Evolutionary conservation across 768 basidiomycete genomes (phyloP).

Genomic region (Tulasnella sp.): DNA sequence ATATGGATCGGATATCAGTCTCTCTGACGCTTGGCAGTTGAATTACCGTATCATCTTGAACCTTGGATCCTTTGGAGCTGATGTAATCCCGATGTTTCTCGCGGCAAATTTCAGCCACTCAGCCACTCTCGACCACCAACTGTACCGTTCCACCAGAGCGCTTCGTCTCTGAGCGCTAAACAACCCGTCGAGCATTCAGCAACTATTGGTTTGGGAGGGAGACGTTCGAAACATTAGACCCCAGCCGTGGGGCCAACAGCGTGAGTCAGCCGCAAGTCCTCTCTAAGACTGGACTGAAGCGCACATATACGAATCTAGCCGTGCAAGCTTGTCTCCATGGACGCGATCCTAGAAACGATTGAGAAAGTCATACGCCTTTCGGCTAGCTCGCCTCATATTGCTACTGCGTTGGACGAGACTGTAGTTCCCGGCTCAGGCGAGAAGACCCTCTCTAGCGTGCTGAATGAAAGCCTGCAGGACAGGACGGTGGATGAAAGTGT

Average conservation of each 20-base stretch:
- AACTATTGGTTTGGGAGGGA: neutral
- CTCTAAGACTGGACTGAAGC: neutral
- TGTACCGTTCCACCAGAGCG: neutral
- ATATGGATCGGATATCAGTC: neutral
- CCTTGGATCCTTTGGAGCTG: neutral
- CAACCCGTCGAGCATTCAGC: neutral
- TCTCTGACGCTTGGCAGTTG: neutral
- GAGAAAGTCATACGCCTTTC: slow-evolving; percentile 40
- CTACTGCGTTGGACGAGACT: slow-evolving; percentile 50
- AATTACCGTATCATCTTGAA: neutral
- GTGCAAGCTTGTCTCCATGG: neutral
- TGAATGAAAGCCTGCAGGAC: slow-evolving; percentile 35
- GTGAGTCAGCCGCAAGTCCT: neutral
- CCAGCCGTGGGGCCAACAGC: neutral
- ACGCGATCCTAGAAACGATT: neutral
- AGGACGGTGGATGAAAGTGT: slow-evolving; percentile 4
- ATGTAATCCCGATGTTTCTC: neutral
- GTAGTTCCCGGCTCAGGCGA: slow-evolving; percentile 47
- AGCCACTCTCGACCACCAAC: neutral
- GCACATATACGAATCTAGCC: neutral
- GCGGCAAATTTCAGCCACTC: neutral
- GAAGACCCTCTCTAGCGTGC: slow-evolving; percentile 53
- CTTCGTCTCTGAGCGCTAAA: neutral
- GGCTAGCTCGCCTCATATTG: slow-evolving; percentile 54
- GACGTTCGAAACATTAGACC: neutral